Percentiles rank a stretch among this genome's conserved stretches.
phyloP scores from a whole-genome alignment of 2,329 filamentous ascomycete genomes.

The Sporothrix brunneoviolacea region DNA sequence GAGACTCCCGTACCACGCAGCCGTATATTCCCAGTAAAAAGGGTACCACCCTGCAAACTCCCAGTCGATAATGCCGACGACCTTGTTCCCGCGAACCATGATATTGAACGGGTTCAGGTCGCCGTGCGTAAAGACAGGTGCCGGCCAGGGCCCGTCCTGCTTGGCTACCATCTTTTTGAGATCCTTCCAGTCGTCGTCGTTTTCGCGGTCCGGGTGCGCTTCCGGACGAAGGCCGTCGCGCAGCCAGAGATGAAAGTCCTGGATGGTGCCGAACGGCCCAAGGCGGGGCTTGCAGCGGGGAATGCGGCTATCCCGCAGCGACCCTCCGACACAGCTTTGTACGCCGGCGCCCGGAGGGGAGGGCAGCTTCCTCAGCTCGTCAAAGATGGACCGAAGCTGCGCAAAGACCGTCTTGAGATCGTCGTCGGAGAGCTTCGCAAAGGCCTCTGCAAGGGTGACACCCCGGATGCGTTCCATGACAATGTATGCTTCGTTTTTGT shows the following conservation, averaged over 20 bases:
- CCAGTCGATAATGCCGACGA: conserved; percentile 42
- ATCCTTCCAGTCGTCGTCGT: neutral
- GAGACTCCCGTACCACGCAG: neutral
- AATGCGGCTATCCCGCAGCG: neutral
- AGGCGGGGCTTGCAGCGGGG: neutral
- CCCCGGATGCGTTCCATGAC: conserved; percentile 9
- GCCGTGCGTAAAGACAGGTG: conserved; percentile 44
- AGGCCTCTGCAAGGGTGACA: neutral
- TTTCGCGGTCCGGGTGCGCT: neutral
- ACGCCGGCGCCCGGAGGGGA: neutral
- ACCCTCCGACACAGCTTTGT: neutral
- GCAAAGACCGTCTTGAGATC: neutral
- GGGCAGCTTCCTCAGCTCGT: neutral
- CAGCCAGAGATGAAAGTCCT: conserved; percentile 5
- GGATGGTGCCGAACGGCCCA: conserved; percentile 2
- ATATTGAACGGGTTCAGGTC: conserved; percentile 49
- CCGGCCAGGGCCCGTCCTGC: neutral
- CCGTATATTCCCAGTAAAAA: conserved; percentile 31
- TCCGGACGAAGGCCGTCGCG: neutral
- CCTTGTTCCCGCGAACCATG: conserved; percentile 30
- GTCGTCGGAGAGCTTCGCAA: neutral
- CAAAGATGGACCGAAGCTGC: conserved; percentile 2
- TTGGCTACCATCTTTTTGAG: neutral
- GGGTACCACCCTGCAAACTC: conserved; percentile 42
- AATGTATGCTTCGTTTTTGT: conserved; percentile 4